Percentiles rank a stretch among this genome's conserved stretches.
phyloP scores from a whole-genome alignment of 1,139 yeast species.

The Nadsonia starkeyi-henricii region DNA sequence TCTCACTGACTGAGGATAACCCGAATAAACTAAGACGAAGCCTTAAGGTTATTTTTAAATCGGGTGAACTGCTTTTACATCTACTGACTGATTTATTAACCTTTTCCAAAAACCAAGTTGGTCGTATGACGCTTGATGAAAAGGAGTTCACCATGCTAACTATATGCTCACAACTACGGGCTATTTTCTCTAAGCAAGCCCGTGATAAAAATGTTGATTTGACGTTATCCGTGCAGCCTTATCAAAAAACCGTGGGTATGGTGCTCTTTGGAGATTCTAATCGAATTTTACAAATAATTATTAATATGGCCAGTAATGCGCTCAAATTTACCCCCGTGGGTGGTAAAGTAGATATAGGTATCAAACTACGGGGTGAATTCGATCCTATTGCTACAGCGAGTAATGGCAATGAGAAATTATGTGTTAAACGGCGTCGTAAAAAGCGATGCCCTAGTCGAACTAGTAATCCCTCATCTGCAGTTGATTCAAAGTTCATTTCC shows the following conservation, averaged over 20 bases:
- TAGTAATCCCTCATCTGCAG: too few relatives aligned
- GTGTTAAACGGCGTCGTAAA: conserved; percentile 1
- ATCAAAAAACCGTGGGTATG: conserved; percentile 19
- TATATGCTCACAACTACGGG: conserved; percentile 61
- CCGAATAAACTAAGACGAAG: conserved; percentile 49
- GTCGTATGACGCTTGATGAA: conserved; percentile 70
- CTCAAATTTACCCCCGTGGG: conserved; percentile 78
- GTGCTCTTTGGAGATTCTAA: conserved; percentile 73
- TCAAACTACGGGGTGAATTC: conserved; percentile 33
- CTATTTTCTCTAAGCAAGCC: conserved; percentile 67
- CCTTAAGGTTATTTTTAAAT: conserved; percentile 64
- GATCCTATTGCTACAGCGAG: conserved; percentile 24
- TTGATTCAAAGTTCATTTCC: too few relatives aligned
- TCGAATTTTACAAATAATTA: conserved; percentile 72
- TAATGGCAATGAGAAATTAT: conserved; percentile 1
- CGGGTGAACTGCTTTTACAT: conserved; percentile 77
- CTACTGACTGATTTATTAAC: conserved; percentile 80
- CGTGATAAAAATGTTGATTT: conserved; percentile 57
- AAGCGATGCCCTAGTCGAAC: too few relatives aligned
- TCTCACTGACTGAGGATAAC: conserved; percentile 77
- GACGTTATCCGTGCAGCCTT: conserved; percentile 42
- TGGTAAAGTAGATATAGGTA: conserved; percentile 57
- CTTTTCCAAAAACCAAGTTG: conserved; percentile 79
- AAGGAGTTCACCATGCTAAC: conserved; percentile 58
- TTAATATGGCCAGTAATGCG: conserved; percentile 79